Conservation (phyloP, 164 flowering plant species). For the Chimonanthus praecox region DNA sequence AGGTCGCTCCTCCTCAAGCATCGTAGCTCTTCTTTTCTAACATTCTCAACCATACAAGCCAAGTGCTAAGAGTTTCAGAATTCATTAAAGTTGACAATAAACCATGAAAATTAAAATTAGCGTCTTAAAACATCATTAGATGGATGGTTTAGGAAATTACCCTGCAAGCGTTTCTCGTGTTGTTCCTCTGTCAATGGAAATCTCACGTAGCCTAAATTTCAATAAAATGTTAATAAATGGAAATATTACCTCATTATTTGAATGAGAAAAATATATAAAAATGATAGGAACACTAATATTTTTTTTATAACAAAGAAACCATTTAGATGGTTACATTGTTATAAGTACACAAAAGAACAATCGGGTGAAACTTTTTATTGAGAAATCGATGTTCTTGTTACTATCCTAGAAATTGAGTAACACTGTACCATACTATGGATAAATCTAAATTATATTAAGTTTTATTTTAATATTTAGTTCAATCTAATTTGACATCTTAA, state of each 20-base stretch:
- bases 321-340: too few relatives aligned
- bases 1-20: slow-evolving; percentile 41
- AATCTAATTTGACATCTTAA: too few relatives aligned
- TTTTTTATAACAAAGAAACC: too few relatives aligned
- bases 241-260: background rate
- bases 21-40: slow-evolving; percentile 34
- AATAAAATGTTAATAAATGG: background rate
- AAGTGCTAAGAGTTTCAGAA: background rate
- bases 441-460: too few relatives aligned
- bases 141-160: slow-evolving; percentile 10
- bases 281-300: too few relatives aligned
- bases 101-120: too few relatives aligned
- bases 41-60: background rate
- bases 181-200: slow-evolving; percentile 9
- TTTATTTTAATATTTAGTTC: too few relatives aligned
- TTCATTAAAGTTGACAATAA: background rate
- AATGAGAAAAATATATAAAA: background rate
- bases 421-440: too few relatives aligned
- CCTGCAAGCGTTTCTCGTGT: slow-evolving; percentile 7
- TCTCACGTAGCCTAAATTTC: slow-evolving; percentile 15
- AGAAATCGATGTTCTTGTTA: too few relatives aligned
- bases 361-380: too few relatives aligned
- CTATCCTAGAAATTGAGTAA: too few relatives aligned
- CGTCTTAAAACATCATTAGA: background rate
- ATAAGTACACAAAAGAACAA: too few relatives aligned